Conservation (phyloP, 176 grass and related monocot species). For the Cymbopogon citratus region DNA sequence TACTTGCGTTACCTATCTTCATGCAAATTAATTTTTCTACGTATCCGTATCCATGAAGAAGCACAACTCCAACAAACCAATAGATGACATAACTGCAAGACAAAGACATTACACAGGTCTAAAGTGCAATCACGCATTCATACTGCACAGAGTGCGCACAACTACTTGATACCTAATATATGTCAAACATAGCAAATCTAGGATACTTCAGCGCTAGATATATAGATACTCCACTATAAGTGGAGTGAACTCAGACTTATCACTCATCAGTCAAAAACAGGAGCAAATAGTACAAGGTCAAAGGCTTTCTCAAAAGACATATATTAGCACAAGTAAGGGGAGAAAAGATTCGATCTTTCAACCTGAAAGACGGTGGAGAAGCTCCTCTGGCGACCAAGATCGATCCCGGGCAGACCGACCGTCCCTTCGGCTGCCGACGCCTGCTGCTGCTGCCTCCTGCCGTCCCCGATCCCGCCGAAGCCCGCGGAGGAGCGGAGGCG, state of each 20-base stretch:
- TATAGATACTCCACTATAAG: not conserved
- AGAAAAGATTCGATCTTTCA: conserved; percentile 24
- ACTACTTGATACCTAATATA: not conserved
- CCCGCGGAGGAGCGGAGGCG: conserved; percentile 30
- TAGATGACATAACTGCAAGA: not conserved
- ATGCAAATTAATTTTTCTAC: not conserved
- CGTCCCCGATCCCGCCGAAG: conserved; percentile 55
- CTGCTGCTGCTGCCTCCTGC: conserved; percentile 24
- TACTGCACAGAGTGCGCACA: not conserved
- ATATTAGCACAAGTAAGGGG: not conserved
- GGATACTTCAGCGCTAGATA: not conserved
- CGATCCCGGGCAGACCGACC: conserved; percentile 39
- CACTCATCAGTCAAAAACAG: conserved; percentile 18
- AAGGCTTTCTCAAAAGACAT: not conserved
- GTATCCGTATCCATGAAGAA: not conserved
- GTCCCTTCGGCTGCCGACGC: conserved; percentile 27
- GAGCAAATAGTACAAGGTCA: conserved; percentile 4
- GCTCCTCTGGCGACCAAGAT: conserved; percentile 45
- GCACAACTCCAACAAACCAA: not conserved
- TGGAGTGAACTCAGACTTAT: not conserved
- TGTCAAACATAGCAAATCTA: not conserved
- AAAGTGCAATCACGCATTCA: not conserved
- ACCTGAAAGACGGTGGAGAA: conserved; percentile 71
- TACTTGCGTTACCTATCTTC: not conserved
- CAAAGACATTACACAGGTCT: not conserved